Percentiles rank a stretch among this genome's conserved stretches.
phyloP scores from a whole-genome alignment of 495 filamentous ascomycete genomes.

The Penicillium canariense region DNA sequence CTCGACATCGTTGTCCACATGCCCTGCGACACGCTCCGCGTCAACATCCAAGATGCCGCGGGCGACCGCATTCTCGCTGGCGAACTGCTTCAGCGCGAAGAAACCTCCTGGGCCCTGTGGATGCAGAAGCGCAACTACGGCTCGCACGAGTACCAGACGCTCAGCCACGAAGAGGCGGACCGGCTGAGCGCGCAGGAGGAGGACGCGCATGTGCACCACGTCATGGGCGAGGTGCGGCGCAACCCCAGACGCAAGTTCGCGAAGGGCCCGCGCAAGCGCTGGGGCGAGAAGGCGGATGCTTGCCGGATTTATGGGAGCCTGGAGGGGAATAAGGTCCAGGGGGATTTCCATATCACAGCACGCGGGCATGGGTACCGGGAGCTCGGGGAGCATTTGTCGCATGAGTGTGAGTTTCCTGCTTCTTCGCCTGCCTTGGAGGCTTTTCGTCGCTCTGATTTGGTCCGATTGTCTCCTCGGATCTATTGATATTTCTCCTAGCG shows the following conservation, averaged over 20 bases:
- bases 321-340: slow-evolving; percentile 93
- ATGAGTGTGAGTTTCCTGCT: slow-evolving; percentile 50
- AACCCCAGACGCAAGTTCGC: slow-evolving; percentile 54
- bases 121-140: slow-evolving; percentile 69
- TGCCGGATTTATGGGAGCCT: slow-evolving; percentile 90
- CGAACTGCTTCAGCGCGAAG: slow-evolving; percentile 67
- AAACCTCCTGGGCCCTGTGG: slow-evolving; percentile 80
- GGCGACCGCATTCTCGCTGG: slow-evolving; percentile 89
- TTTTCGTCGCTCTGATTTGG: background rate
- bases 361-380: slow-evolving; percentile 90
- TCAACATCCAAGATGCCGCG: slow-evolving; percentile 96
- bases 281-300: slow-evolving; percentile 53
- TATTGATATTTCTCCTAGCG: background rate
- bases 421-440: background rate
- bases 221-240: slow-evolving; percentile 44
- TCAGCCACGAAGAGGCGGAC: slow-evolving; percentile 45
- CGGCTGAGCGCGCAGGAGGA: slow-evolving; percentile 47
- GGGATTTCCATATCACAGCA: slow-evolving; percentile 97
- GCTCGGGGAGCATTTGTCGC: slow-evolving; percentile 75
- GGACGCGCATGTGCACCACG: slow-evolving; percentile 52
- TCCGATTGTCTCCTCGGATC: background rate
- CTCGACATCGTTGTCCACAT: slow-evolving; percentile 91
- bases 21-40: slow-evolving; percentile 80
- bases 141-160: slow-evolving; percentile 51
- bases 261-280: slow-evolving; percentile 66